Percentiles rank a stretch among this genome's conserved stretches.
Conservation (phyloP, 805 yeast genomes). For the Suhomyces sp. region DNA sequence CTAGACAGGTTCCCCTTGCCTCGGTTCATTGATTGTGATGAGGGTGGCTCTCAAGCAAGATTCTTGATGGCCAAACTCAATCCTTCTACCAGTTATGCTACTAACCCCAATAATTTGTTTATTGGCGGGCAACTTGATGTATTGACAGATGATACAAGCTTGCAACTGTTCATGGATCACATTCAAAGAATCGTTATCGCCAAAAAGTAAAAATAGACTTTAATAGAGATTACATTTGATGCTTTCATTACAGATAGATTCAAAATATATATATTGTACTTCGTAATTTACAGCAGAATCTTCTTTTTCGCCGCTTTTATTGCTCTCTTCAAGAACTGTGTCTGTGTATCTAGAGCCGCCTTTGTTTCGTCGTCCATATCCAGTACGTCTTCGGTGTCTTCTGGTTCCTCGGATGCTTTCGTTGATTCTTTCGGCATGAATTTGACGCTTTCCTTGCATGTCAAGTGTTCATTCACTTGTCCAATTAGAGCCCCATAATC, state of each 20-base stretch:
- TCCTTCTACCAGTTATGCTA: constrained; percentile 57
- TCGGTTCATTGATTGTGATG: constrained; percentile 68
- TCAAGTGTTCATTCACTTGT: constrained; percentile 38
- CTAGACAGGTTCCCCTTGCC: constrained; percentile 71
- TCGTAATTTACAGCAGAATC: neutral
- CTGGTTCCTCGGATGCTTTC: constrained; percentile 16
- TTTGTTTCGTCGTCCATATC: constrained; percentile 11
- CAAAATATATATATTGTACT: neutral
- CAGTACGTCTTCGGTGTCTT: constrained; percentile 10
- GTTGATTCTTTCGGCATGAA: constrained; percentile 13
- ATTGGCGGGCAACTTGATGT: constrained; percentile 28
- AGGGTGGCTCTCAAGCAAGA: constrained; percentile 74
- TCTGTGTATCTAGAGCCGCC: constrained; percentile 1
- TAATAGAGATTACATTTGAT: neutral
- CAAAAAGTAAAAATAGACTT: constrained; percentile 3
- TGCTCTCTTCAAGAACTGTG: constrained; percentile 12
- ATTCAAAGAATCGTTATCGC: constrained; percentile 37
- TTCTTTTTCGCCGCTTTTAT: constrained; percentile 12
- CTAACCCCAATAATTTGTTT: constrained; percentile 33
- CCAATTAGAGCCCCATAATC: constrained; percentile 42
- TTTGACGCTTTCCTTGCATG: constrained; percentile 25
- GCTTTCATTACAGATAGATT: neutral
- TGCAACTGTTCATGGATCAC: constrained; percentile 56
- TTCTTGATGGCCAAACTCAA: constrained; percentile 66
- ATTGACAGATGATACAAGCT: constrained; percentile 59